Conservation (phyloP, 441 rosid species). For the Adansonia rubrostipa region DNA sequence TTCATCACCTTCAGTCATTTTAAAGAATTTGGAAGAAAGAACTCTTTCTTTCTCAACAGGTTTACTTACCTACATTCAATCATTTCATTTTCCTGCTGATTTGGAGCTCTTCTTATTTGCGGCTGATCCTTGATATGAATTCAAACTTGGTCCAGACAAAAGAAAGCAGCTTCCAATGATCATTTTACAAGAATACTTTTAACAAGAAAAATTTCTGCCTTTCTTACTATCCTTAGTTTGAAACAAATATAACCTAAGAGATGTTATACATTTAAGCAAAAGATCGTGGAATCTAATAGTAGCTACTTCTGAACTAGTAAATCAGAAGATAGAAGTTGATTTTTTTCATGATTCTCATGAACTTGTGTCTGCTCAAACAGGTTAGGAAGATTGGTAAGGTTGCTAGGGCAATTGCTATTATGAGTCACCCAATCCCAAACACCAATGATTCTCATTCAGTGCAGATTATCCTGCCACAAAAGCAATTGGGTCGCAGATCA, state of each 20-base stretch:
- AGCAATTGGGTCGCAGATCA: slow-evolving; percentile 86
- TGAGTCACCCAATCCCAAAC: slow-evolving; percentile 90
- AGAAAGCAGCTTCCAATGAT: background rate
- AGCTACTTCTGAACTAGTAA: background rate
- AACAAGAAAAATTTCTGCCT: background rate
- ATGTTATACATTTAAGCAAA: background rate
- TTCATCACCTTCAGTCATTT: background rate
- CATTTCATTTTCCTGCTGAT: background rate
- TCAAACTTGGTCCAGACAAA: slow-evolving; percentile 15
- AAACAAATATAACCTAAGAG: slow-evolving; percentile 1
- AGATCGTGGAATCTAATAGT: background rate
- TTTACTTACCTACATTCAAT: background rate
- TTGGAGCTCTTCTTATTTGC: background rate
- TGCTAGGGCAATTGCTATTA: slow-evolving; percentile 88
- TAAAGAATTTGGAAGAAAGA: background rate
- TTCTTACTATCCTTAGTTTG: background rate
- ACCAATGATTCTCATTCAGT: slow-evolving; percentile 87
- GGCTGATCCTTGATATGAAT: background rate
- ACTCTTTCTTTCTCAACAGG: background rate
- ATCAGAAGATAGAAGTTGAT: background rate
- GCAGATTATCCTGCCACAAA: slow-evolving; percentile 86
- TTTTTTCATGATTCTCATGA: slow-evolving; percentile 28
- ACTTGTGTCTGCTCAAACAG: slow-evolving; percentile 45
- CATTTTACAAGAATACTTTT: background rate
- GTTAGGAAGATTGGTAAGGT: slow-evolving; percentile 83